phyloP scores from a whole-genome alignment of 192 early-diverging fungal genomes.

The Backusella psychrophila region DNA sequence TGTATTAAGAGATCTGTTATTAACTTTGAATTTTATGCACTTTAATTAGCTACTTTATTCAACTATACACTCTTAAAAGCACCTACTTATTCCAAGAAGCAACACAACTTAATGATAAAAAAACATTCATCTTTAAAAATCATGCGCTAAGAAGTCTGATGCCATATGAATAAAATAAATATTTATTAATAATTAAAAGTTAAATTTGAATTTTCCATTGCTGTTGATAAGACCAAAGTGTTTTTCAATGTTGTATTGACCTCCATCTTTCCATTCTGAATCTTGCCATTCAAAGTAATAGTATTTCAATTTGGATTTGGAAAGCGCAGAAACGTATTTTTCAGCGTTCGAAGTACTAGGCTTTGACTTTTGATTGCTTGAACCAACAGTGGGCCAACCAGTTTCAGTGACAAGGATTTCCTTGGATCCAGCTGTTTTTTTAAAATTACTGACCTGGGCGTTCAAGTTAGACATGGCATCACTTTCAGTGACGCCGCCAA shows the following conservation, averaged over 20 bases:
- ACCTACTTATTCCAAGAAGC: too few species aligned
- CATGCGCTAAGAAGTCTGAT: neutral
- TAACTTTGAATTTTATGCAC: too few species aligned
- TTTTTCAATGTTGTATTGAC: conserved; percentile 19
- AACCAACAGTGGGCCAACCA: conserved; percentile 61
- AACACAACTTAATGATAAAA: too few species aligned
- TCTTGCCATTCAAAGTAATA: conserved; percentile 60
- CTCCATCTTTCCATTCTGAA: conserved; percentile 51
- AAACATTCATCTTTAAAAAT: too few species aligned
- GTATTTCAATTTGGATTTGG: conserved; percentile 44
- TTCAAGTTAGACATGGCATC: conserved; percentile 45
- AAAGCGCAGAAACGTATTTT: conserved; percentile 43
- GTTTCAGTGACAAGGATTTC: conserved; percentile 55
- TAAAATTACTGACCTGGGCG: conserved; percentile 46
- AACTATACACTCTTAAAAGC: too few species aligned
- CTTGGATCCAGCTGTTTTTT: conserved; percentile 40
- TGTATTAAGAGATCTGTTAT: too few species aligned
- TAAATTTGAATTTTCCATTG: conserved; percentile 27
- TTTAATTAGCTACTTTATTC: too few species aligned
- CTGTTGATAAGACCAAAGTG: conserved; percentile 26
- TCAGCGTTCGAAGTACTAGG: conserved; percentile 44
- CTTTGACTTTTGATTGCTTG: conserved; percentile 38
- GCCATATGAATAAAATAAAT: neutral
- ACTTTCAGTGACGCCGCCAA: conserved; percentile 45
- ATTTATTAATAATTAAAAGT: neutral